phyloP scores from a whole-genome alignment of 345 rosid genomes.

The Trapa bicornis region DNA sequence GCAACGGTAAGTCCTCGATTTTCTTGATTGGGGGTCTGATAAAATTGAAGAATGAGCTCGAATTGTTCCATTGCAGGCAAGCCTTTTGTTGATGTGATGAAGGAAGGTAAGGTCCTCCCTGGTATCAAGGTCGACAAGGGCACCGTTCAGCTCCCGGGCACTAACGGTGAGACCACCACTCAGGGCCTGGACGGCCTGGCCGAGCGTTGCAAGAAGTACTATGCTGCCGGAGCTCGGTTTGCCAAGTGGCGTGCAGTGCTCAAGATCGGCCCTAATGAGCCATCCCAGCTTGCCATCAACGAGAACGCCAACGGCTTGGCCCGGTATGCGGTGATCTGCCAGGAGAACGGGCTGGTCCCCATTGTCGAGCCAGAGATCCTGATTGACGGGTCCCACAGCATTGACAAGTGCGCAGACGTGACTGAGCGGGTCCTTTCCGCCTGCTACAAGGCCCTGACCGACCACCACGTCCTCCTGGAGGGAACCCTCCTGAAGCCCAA shows the following conservation, averaged over 20 bases:
- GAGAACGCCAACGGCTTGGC: slow-evolving; percentile 90
- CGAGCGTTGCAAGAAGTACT: slow-evolving; percentile 73
- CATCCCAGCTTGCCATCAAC: slow-evolving; percentile 67
- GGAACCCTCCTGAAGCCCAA: slow-evolving; percentile 90
- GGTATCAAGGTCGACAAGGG: slow-evolving; percentile 96
- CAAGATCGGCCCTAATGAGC: slow-evolving; percentile 72
- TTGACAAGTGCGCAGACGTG: slow-evolving; percentile 59
- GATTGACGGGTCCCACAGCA: slow-evolving; percentile 72
- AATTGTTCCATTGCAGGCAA: slow-evolving; percentile 30
- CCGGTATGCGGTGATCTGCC: slow-evolving; percentile 79
- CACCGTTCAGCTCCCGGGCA: slow-evolving; percentile 68
- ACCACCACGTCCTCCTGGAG: slow-evolving; percentile 81
- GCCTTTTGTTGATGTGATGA: slow-evolving; percentile 66
- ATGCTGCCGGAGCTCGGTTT: slow-evolving; percentile 85
- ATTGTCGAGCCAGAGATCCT: slow-evolving; percentile 94
- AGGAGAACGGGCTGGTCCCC: slow-evolving; percentile 90
- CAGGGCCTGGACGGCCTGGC: slow-evolving; percentile 90
- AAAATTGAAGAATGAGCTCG: neutral
- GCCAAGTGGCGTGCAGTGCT: slow-evolving; percentile 97
- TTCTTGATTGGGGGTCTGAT: too few relatives aligned
- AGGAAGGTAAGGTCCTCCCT: slow-evolving; percentile 73
- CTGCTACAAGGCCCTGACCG: slow-evolving; percentile 82
- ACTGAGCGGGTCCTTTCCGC: slow-evolving; percentile 86
- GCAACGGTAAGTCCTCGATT: slow-evolving; percentile 30
- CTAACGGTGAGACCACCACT: slow-evolving; percentile 89